These are phyloP conservation scores for Epichloe bromicola DNA, from an alignment of 2,329 filamentous ascomycete species.

Conservation along the genomic window DNA sequence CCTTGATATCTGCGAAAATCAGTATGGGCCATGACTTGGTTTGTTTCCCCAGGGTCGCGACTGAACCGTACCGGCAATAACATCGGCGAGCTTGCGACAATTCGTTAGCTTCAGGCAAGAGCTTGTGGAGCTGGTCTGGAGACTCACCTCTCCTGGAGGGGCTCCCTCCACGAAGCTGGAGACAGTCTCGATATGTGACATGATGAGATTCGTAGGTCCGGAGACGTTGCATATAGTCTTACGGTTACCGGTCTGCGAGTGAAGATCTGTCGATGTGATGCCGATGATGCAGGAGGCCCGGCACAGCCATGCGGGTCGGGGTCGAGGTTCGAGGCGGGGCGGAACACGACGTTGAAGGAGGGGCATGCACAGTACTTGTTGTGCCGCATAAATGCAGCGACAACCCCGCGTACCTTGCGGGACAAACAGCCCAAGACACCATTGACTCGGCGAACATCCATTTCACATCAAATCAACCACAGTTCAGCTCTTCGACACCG, in stretches of 20 bases:
- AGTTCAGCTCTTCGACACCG: too few relatives aligned
- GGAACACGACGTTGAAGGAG: not conserved
- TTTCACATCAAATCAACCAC: not conserved
- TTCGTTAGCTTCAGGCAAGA: slow-evolving; percentile 16
- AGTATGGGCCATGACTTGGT: not conserved
- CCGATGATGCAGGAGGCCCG: not conserved
- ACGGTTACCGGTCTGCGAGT: not conserved
- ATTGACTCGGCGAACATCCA: not conserved
- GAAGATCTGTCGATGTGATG: not conserved
- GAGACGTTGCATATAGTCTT: not conserved
- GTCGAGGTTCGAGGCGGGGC: slow-evolving; percentile 12
- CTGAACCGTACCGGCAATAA: slow-evolving; percentile 58
- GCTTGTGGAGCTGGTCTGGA: slow-evolving; percentile 6
- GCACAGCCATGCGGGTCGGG: not conserved
- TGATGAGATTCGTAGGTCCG: slow-evolving; percentile 8
- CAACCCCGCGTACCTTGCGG: not conserved
- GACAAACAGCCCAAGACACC: too few relatives aligned
- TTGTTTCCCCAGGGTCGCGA: not conserved
- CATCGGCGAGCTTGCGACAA: slow-evolving; percentile 64
- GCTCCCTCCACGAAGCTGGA: slow-evolving; percentile 84
- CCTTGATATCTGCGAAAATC: slow-evolving; percentile 63
- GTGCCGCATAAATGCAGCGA: not conserved
- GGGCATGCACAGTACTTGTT: not conserved
- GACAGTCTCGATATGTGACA: slow-evolving; percentile 33
- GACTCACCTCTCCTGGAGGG: slow-evolving; percentile 87